phyloP scores from a whole-genome alignment of 2,329 filamentous ascomycete genomes.

The Helicocarpus griseus region DNA sequence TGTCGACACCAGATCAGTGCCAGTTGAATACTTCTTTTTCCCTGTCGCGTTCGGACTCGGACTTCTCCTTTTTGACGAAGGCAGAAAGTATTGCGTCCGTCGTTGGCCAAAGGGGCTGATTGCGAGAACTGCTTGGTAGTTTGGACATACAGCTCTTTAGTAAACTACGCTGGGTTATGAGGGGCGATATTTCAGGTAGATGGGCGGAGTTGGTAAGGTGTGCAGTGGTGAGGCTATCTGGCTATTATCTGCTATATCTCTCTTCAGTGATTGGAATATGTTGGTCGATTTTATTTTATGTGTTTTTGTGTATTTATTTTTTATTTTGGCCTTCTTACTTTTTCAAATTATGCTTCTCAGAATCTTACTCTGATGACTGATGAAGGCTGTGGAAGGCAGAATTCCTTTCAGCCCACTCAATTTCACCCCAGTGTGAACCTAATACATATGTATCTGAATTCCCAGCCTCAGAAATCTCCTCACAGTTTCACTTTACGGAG shows the following conservation, averaged over 20 bases:
- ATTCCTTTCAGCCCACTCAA: too few relatives aligned
- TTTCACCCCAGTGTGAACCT: too few relatives aligned
- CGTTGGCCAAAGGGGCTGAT: conserved; percentile 48
- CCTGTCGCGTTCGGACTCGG: conserved; percentile 62
- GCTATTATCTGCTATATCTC: neutral
- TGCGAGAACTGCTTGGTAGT: conserved; percentile 55
- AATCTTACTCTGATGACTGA: too few relatives aligned
- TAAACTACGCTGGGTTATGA: neutral
- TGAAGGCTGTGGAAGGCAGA: too few relatives aligned
- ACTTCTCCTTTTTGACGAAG: conserved; percentile 57
- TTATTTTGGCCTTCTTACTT: too few relatives aligned
- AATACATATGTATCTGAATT: too few relatives aligned
- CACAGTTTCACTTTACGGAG: too few relatives aligned
- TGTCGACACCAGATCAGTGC: conserved; percentile 53
- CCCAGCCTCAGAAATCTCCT: too few relatives aligned
- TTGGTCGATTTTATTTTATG: too few relatives aligned
- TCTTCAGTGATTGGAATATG: too few relatives aligned
- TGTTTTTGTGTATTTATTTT: too few relatives aligned
- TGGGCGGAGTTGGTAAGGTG: neutral
- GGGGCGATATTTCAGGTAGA: neutral
- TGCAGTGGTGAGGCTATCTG: neutral
- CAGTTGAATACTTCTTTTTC: conserved; percentile 66
- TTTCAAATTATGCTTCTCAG: too few relatives aligned
- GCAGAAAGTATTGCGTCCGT: conserved; percentile 53
- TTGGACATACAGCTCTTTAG: neutral